A percentile compares a stretch with the other conserved stretches of the same genome.
phyloP scores from a whole-genome alignment of 441 rosid genomes.

The Eutrema salsugineum region DNA sequence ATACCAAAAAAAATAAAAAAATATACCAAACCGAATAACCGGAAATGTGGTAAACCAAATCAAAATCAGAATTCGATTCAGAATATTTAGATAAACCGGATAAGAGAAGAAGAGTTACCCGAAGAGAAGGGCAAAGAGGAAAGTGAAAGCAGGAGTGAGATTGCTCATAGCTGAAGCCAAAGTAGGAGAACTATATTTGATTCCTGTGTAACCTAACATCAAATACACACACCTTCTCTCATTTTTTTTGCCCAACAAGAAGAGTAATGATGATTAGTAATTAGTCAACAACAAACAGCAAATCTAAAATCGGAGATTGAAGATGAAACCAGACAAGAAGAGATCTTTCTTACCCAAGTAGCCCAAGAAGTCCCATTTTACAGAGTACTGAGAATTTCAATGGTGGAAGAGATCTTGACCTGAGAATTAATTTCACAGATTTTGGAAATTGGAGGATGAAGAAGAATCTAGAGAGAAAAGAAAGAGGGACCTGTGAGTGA shows the following conservation, averaged over 20 bases:
- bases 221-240: constrained; percentile 26
- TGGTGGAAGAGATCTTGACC: constrained; percentile 35
- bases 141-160: constrained; percentile 54
- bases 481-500: constrained; percentile 22
- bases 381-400: constrained; percentile 29
- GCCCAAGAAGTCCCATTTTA: constrained; percentile 39
- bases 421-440: not conserved
- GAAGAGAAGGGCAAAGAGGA: constrained; percentile 44
- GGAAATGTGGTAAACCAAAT: not conserved
- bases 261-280: too few species aligned
- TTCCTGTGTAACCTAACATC: constrained; percentile 35
- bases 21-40: not conserved
- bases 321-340: not conserved
- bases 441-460: not conserved
- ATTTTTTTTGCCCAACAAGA: constrained; percentile 10
- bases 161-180: constrained; percentile 48
- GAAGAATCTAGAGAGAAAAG: not conserved
- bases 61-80: not conserved
- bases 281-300: not conserved
- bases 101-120: constrained; percentile 28
- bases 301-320: not conserved
- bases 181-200: constrained; percentile 46
- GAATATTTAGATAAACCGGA: not conserved
- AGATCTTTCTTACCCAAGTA: constrained; percentile 30
- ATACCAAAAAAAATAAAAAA: not conserved